Base-by-base conservation (phyloP, 2,329 filamentous ascomycete genomes). In the Cladosporium sphaerospermum region DNA sequence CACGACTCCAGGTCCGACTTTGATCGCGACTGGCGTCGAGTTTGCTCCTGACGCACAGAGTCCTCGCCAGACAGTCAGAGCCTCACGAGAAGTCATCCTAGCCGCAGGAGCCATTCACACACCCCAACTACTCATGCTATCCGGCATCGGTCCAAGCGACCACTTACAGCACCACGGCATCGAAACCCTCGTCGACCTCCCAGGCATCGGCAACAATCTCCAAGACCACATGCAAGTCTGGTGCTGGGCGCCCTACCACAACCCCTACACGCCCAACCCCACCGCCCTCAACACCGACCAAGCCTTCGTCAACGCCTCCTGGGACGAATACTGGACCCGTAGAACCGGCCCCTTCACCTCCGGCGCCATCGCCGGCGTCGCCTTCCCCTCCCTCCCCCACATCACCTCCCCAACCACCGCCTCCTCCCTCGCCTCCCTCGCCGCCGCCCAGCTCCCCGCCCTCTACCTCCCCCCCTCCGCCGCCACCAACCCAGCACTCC, bases 181-280 rank as follows among this genome's bases (percentile, higher is more conserved):
- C 55, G 62, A 73, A 2, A 67, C 79, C 1, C 59, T 83, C 13
- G 70, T 77, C 4, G 74, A 85, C 55, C 78, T 82, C 0, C 76
- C 78, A 1, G 80, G 84, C 34, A 82, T 87, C 2, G 84, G 84
- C 2, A 77, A 76, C 56, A 83, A 86, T 64, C 71, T 87, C 0
- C 73, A 83, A 54, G 82, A 87, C 60, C 82, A 84, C 40, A 55
- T 57, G 13, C 58, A 61, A 47, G 57, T 59, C n/a, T 61, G 56
- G 57, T 59, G 57, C 39, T 59, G 55, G 53, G 58, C 57, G 10
- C 60, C 60, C 8, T 63, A 59, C 56, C 52, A 56, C 48, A 60
- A 61, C 52, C 39, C 46, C 6, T 52, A 53, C 14, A 57, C 50
- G 8, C 28, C 53, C 9, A 57, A 57, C 32, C 61, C 61, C 13